Evolutionary conservation across 2,329 filamentous ascomycete species (phyloP), one percentile per base, ranked within the genome.

Genomic region (Aspergillus sp.): DNA sequence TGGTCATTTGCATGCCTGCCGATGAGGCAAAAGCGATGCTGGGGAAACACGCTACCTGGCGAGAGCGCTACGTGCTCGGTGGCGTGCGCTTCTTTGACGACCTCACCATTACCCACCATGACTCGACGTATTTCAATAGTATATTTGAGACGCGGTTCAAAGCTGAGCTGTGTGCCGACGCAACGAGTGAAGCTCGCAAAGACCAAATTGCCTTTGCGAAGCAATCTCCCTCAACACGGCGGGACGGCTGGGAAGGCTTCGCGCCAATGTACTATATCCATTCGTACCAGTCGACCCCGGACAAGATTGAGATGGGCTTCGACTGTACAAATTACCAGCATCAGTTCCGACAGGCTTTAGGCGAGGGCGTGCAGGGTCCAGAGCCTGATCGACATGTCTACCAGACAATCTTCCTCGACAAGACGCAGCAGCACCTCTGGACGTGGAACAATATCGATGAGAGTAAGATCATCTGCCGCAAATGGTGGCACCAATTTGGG

Each of bases 271-370:
- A 84, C 67, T 78, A 79, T 60, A 84, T 82, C 59, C 81, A 83
- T 52, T 79, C 76, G 59, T 84, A 84, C 61, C 69, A 71, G 0
- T 59, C 75, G 17, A 79, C 82, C 56, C 72, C 72, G 7, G 77
- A 74, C 3, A 84, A 83, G 66, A 79, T 77, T 33, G 81, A 82
- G 65, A 83, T 76, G 78, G 86, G 81, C 51, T 90, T 89, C 69
- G 86, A 90, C 67, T 88, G 85, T 71, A 86, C 84, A 35, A 88
- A 89, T 65, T 89, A 90, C 69, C 87, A 90, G 65, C 79, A 84
- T 42, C 87, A 90, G 64, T 87, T 90, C 56, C 82, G 83, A 1
- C 66, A 67, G 17, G 64, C 65, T 0, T 49, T 70, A 13, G 62
- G 61, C 4, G 55, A 64, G 20, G 62, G 62, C 1, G 57, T 64